These are phyloP conservation scores for Stentor coeruleus DNA, from an alignment of 73 alveolate species.

Conservation along the genomic window DNA sequence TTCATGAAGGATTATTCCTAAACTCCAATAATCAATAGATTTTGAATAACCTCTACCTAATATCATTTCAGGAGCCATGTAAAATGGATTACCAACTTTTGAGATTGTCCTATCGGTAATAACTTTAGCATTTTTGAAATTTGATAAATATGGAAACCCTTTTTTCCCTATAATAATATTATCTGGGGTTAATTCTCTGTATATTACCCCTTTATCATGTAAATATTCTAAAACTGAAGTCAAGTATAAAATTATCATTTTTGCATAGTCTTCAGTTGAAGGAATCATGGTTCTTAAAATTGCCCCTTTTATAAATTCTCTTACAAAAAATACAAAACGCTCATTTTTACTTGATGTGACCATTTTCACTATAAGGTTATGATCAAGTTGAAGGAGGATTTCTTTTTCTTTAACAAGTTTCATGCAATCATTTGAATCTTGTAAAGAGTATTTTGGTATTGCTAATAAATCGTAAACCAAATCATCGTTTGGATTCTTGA, in stretches of 20 bases:
- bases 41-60: slow-evolving; percentile 47
- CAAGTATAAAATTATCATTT: slow-evolving; percentile 13
- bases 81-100: slow-evolving; percentile 56
- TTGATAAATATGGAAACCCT: slow-evolving; percentile 50
- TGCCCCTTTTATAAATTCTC: neutral
- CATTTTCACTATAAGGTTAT: neutral
- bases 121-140: slow-evolving; percentile 55
- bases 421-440: neutral
- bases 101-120: slow-evolving; percentile 43
- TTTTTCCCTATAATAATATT: slow-evolving; percentile 50
- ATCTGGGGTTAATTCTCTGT: slow-evolving; percentile 57
- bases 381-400: neutral
- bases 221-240: slow-evolving; percentile 29
- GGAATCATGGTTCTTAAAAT: neutral
- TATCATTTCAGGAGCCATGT: slow-evolving; percentile 66
- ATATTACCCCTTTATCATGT: slow-evolving; percentile 49
- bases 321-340: neutral
- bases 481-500: neutral
- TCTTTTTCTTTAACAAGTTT: neutral
- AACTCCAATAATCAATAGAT: slow-evolving; percentile 56
- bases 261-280: slow-evolving; percentile 12
- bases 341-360: neutral
- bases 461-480: neutral
- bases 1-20: slow-evolving; percentile 53
- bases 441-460: neutral